Evolutionary conservation across 352 stramenopile genomes (phyloP).

Genomic region (Phytophthora pseudosyringae): DNA sequence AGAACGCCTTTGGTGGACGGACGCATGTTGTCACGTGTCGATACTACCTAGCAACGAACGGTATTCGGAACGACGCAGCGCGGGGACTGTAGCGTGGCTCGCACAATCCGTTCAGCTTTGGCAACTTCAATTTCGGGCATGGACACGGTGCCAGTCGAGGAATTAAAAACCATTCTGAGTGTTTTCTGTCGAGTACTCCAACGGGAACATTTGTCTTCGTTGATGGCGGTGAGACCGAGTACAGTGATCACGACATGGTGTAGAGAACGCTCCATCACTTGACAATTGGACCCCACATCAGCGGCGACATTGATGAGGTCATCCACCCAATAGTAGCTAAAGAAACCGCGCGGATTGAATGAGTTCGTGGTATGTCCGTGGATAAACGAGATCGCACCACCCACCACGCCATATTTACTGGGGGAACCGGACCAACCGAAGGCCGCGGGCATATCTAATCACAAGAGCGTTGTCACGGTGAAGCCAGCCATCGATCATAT

Average conservation of each 20-base stretch:
- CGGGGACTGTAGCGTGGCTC: not conserved
- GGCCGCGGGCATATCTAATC: no score
- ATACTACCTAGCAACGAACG: not conserved
- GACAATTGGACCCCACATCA: not conserved
- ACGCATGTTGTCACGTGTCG: not conserved
- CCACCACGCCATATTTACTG: no score
- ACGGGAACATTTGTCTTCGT: conserved; percentile 28
- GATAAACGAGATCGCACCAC: no score
- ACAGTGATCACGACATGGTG: conserved; percentile 14
- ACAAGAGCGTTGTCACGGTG: no score
- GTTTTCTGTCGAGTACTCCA: conserved; percentile 11
- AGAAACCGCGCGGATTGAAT: no score
- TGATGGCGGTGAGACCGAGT: conserved; percentile 8
- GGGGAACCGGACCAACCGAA: no score
- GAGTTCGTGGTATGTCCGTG: no score
- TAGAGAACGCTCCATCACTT: conserved; percentile 11
- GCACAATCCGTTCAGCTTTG: not conserved
- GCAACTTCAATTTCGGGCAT: not conserved
- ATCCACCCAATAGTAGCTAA: no score
- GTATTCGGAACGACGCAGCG: not conserved
- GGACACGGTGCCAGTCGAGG: not conserved
- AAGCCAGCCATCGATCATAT: no score
- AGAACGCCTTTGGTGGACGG: not conserved
- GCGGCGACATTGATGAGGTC: no score
- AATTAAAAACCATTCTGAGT: not conserved